Conservation (phyloP, 805 yeast species). For the Metschnikowia reukaufii region DNA sequence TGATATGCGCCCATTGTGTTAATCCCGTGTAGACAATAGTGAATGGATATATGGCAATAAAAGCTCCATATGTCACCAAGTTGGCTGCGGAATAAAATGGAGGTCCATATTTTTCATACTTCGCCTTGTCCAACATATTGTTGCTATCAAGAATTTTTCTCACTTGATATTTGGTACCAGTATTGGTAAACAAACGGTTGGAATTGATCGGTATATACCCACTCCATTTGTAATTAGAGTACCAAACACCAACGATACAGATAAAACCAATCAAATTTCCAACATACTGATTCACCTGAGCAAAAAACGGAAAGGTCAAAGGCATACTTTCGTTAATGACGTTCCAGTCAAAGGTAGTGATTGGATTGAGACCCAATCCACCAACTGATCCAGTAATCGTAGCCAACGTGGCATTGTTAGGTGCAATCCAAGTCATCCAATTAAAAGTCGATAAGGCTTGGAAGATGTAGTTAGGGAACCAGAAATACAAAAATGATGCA, state of each 20-base stretch:
- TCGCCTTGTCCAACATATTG: slow-evolving; percentile 20
- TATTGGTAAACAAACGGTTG: slow-evolving; percentile 11
- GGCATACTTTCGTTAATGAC: slow-evolving; percentile 42
- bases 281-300: slow-evolving; percentile 13
- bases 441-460: slow-evolving; percentile 58
- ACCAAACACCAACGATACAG: slow-evolving; percentile 51
- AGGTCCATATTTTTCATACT: slow-evolving; percentile 27
- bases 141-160: not conserved
- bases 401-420: slow-evolving; percentile 55
- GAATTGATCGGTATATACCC: slow-evolving; percentile 44
- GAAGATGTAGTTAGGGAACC: slow-evolving; percentile 41
- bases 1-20: slow-evolving; percentile 1
- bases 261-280: slow-evolving; percentile 47
- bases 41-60: slow-evolving; percentile 30
- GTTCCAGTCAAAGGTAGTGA: slow-evolving; percentile 66
- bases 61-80: slow-evolving; percentile 29
- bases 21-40: slow-evolving; percentile 10
- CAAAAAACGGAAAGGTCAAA: slow-evolving; percentile 7
- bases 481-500: slow-evolving; percentile 2
- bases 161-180: slow-evolving; percentile 7
- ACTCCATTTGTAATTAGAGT: slow-evolving; percentile 57
- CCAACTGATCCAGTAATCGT: slow-evolving; percentile 61
- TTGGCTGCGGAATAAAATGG: slow-evolving; percentile 33
- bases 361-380: slow-evolving; percentile 65
- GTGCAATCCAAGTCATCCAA: slow-evolving; percentile 64